Conservation (phyloP, 2,329 filamentous ascomycete species). For the Aspergillus costaricaensis region DNA sequence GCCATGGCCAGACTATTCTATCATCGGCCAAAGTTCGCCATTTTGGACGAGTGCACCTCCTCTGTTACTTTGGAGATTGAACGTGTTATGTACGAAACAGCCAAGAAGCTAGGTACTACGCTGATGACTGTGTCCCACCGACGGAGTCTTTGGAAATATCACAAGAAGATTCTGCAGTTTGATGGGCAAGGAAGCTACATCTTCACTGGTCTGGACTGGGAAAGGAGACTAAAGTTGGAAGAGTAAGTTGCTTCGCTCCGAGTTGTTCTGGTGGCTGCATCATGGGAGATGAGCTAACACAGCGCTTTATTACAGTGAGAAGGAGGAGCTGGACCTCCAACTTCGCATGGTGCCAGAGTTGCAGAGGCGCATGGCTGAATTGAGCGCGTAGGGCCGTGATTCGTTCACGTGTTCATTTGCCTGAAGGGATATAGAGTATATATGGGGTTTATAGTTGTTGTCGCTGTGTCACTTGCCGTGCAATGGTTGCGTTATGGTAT, state of each 20-base stretch:
- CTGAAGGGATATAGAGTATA: neutral
- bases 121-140: slow-evolving; percentile 96
- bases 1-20: slow-evolving; percentile 97
- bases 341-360: slow-evolving; percentile 84
- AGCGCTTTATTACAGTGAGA: slow-evolving; percentile 60
- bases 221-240: slow-evolving; percentile 79
- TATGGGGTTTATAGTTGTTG: neutral
- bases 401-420: neutral
- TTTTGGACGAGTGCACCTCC: slow-evolving; percentile 94
- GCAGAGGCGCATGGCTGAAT: slow-evolving; percentile 78
- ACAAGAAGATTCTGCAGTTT: slow-evolving; percentile 91
- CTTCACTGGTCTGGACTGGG: slow-evolving; percentile 87
- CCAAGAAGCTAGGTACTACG: slow-evolving; percentile 86
- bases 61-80: slow-evolving; percentile 95
- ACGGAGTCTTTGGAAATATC: slow-evolving; percentile 93
- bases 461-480: neutral
- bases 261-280: neutral
- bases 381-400: slow-evolving; percentile 54
- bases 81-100: slow-evolving; percentile 94
- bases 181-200: slow-evolving; percentile 91
- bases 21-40: slow-evolving; percentile 88
- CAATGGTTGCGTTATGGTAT: neutral
- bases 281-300: neutral
- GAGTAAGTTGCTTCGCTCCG: slow-evolving; percentile 57
- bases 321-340: slow-evolving; percentile 85